Conservation (phyloP, 2,329 filamentous ascomycete genomes). For the Amesomyces nigricolor region DNA sequence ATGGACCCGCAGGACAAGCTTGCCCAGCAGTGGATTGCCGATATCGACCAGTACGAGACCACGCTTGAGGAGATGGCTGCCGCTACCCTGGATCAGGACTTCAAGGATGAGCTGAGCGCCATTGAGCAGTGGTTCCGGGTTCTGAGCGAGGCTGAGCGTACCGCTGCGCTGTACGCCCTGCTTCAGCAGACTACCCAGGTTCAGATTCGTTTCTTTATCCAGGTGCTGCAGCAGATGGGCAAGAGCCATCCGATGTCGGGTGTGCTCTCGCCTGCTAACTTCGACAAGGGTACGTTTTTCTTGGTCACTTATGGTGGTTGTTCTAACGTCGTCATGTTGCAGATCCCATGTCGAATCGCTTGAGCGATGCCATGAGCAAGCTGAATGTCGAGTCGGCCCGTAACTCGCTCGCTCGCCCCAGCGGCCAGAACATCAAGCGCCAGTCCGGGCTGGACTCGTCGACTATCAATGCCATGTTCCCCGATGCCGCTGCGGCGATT, state of each 20-base stretch:
- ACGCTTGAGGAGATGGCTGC: constrained; percentile 98
- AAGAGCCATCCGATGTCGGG: constrained; percentile 97
- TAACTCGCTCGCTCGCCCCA: constrained; percentile 78
- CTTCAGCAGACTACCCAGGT: constrained; percentile 98
- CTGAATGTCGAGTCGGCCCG: constrained; percentile 80
- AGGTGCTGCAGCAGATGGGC: constrained; percentile 97
- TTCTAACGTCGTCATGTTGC: constrained; percentile 24
- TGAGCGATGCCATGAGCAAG: constrained; percentile 96
- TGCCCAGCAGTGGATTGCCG: constrained; percentile 96
- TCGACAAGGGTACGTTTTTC: constrained; percentile 75
- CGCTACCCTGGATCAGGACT: constrained; percentile 97
- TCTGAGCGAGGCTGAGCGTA: constrained; percentile 91
- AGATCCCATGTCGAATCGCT: constrained; percentile 96
- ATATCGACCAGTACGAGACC: constrained; percentile 98
- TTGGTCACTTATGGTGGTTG: not conserved
- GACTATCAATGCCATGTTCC: constrained; percentile 98
- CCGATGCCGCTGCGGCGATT: constrained; percentile 95
- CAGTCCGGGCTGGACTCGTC: constrained; percentile 91
- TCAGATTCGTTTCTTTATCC: constrained; percentile 98
- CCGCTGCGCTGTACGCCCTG: constrained; percentile 88
- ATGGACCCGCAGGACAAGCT: constrained; percentile 83
- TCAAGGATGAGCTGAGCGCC: constrained; percentile 97
- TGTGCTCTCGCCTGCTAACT: constrained; percentile 87
- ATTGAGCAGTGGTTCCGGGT: constrained; percentile 99
- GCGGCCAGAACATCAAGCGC: constrained; percentile 74